Evolutionary conservation across 176 grass and related monocot species (phyloP), one percentile per base, ranked within the genome.

Genomic region (Chrysopogon serrulatus): DNA sequence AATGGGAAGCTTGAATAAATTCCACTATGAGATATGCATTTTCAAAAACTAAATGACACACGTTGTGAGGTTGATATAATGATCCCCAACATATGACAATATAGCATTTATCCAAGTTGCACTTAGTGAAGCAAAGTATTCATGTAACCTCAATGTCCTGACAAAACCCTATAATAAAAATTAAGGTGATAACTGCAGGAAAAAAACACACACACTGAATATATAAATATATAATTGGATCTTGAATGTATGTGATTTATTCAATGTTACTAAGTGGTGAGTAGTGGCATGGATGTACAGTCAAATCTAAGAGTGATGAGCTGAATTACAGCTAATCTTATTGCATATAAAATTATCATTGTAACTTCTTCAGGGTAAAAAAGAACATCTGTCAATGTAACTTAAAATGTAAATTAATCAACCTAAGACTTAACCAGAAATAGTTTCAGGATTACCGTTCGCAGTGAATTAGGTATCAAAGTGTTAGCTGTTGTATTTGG

Each of bases 391-490:
- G 23, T 60, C 56, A 27, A 27, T 5, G 10, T 27, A 60, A 60
- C 56, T 60, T 48, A 42, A 77, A 68, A 84, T 57, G 44, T 76
- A 23, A 81, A 79, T 32, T 18, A 39, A 86, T 72, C 23, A 42
- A 74, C 34, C 64, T 34, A 49, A 41, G 45, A 82, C 23, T 54
- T 16, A 75, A 65, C 8, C 21, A 54, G n/a, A 32, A 72, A 82
- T 48, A 82, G 65, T 82, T 83, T 79, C n/a, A 42, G 34, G 85
- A 61, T 82, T 91, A 98, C 96, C 91, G 86, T 87, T 21, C 93
- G 96, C 54, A 98, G 85, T 60, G 91, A 92, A 91, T 92, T 88
- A 44, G 96, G 93, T 85, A 86, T 95, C 79, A 91, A 93, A 77
- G 76, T 88, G 84, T 69, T 86, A 3, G 72, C 85, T 82, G 85